These are phyloP conservation scores for Globisporangium yorkense DNA, from an alignment of 352 stramenopile species.

Conservation along the genomic window DNA sequence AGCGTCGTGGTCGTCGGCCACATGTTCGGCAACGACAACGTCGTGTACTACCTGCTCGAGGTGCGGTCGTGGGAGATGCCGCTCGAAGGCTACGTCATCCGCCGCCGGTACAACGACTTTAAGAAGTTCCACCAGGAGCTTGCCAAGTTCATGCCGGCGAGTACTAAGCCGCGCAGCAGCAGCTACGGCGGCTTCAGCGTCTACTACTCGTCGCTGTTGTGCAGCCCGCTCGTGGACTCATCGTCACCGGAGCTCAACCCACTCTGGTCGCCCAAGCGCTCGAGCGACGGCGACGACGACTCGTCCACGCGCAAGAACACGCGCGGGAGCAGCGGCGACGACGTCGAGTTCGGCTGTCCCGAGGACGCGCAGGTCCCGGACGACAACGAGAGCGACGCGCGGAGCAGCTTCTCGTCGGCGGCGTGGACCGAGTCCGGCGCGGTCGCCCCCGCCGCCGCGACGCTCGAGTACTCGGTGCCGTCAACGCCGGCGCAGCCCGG, in stretches of 20 bases:
- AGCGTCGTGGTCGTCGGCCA: constrained; percentile 67
- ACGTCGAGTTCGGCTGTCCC: not conserved
- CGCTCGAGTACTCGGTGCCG: constrained; percentile 9
- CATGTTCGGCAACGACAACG: constrained; percentile 46
- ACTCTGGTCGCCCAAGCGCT: constrained; percentile 42
- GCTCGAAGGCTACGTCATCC: constrained; percentile 75
- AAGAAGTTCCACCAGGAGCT: constrained; percentile 54
- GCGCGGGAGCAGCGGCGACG: constrained; percentile 10
- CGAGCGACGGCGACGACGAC: constrained; percentile 20
- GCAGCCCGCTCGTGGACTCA: constrained; percentile 27
- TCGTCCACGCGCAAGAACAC: constrained; percentile 13
- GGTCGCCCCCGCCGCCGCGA: not conserved
- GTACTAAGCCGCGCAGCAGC: constrained; percentile 18
- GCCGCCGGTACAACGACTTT: constrained; percentile 74
- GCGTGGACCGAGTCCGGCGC: not conserved
- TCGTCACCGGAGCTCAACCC: constrained; percentile 30
- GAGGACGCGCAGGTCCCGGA: not conserved
- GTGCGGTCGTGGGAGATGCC: constrained; percentile 65
- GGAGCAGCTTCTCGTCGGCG: not conserved
- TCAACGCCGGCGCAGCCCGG: constrained; percentile 5
- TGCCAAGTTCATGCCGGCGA: constrained; percentile 37
- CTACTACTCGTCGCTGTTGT: constrained; percentile 50
- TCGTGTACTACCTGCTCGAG: constrained; percentile 76
- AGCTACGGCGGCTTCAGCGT: constrained; percentile 14
- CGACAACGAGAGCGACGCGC: not conserved